A percentile compares a stretch with the other conserved stretches of the same genome.
These are phyloP conservation scores for Brassica carinata DNA, from an alignment of 345 rosid genomes.

Conservation along the genomic window DNA sequence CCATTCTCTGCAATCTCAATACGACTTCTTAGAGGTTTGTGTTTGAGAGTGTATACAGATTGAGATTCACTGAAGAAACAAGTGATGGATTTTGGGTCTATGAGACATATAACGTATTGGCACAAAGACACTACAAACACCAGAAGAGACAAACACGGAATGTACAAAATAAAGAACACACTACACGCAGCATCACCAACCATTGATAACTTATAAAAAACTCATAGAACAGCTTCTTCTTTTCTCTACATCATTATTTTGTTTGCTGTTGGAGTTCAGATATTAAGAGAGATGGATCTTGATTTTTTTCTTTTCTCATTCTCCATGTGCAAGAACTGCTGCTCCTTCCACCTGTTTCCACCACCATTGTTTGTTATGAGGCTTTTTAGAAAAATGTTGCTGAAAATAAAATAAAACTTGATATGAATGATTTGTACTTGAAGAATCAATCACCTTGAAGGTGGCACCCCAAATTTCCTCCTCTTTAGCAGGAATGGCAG, in stretches of 20 bases:
- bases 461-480: constrained; percentile 99
- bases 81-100: constrained; percentile 3
- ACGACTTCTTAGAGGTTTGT: background rate
- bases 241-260: constrained; percentile 12
- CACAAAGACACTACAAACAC: constrained; percentile 11
- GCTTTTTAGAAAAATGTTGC: background rate
- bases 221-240: constrained; percentile 26
- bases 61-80: background rate
- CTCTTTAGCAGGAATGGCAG: constrained; percentile 87
- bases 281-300: constrained; percentile 10
- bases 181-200: constrained; percentile 21
- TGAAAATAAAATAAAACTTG: background rate
- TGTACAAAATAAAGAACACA: constrained; percentile 25
- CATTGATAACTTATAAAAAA: constrained; percentile 4
- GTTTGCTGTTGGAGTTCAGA: background rate
- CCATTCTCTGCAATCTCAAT: background rate
- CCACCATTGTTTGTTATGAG: constrained; percentile 24
- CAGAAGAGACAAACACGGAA: constrained; percentile 9
- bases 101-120: constrained; percentile 15
- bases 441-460: constrained; percentile 65
- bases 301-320: constrained; percentile 13
- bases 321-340: constrained; percentile 63
- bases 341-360: constrained; percentile 93
- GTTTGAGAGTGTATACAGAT: background rate
- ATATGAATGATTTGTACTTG: constrained; percentile 6